These are phyloP conservation scores for Exophiala spinifera DNA, from an alignment of 2,329 filamentous ascomycete genomes.

Conservation along the genomic window DNA sequence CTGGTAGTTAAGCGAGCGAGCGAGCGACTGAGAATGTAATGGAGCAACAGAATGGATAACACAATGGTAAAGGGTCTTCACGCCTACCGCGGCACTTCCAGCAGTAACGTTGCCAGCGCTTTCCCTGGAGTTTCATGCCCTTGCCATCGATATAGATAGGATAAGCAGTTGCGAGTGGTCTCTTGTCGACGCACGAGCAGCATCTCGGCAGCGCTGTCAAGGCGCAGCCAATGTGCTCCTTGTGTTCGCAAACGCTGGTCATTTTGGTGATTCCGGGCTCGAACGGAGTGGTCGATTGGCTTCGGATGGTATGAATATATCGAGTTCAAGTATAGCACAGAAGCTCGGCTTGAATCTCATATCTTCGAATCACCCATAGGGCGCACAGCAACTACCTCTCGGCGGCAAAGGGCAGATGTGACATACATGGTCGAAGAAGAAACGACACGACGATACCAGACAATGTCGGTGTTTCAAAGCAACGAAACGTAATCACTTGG, in stretches of 20 bases:
- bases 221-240: slow-evolving; percentile 23
- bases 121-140: slow-evolving; percentile 26
- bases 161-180: slow-evolving; percentile 27
- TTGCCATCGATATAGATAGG: slow-evolving; percentile 28
- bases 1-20: slow-evolving; percentile 5
- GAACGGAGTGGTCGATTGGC: not conserved
- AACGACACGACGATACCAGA: too few relatives aligned
- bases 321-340: too few relatives aligned
- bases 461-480: not conserved
- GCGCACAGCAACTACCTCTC: not conserved
- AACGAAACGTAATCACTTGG: not conserved
- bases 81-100: slow-evolving; percentile 29
- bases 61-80: not conserved
- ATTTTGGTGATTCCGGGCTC: not conserved
- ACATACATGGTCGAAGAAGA: not conserved
- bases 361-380: not conserved
- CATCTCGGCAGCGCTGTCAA: slow-evolving; percentile 25
- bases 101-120: slow-evolving; percentile 29
- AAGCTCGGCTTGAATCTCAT: too few relatives aligned
- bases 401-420: not conserved
- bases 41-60: not conserved
- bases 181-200: slow-evolving; percentile 28
- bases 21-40: not conserved
- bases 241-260: slow-evolving; percentile 25
- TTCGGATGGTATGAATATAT: too few relatives aligned